Evolutionary conservation across 208 protist genomes (phyloP).

Genomic region (Leishmania turanica): DNA sequence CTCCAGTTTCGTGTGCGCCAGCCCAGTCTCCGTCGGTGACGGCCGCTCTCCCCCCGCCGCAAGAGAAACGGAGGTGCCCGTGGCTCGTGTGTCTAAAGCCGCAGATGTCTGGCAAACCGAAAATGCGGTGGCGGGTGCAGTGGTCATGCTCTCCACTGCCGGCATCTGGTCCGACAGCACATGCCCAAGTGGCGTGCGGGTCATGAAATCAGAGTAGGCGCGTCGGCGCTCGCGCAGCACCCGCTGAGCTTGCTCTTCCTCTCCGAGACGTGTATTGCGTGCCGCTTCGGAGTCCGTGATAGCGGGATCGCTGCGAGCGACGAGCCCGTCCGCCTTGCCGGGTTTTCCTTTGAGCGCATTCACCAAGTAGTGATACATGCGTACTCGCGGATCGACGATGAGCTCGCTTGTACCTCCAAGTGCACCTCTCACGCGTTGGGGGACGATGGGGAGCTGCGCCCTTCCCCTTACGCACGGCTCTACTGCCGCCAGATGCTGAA

Average conservation of each 20-base stretch:
- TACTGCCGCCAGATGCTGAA: not conserved
- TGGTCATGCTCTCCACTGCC: not conserved
- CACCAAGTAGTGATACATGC: conserved; percentile 26
- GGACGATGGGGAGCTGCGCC: no score
- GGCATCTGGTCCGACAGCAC: conserved; percentile 14
- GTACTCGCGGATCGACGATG: not conserved
- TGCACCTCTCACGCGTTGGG: not conserved
- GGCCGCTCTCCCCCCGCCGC: not conserved
- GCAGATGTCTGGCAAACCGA: not conserved
- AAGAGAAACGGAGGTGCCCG: not conserved
- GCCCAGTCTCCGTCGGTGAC: not conserved
- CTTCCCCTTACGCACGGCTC: not conserved
- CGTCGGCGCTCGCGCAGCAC: conserved; percentile 15
- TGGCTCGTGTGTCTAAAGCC: not conserved
- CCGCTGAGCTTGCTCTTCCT: conserved; percentile 13
- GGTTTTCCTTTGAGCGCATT: conserved; percentile 1
- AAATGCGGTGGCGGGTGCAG: not conserved
- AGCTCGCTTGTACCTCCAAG: not conserved
- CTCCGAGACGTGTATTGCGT: conserved; percentile 1
- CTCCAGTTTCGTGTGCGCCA: conserved; percentile 12
- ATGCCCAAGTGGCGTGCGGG: conserved; percentile 3
- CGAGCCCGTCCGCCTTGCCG: not conserved
- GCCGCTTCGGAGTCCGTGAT: not conserved
- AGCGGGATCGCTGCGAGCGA: not conserved
- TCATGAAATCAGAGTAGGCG: conserved; percentile 19